Percentiles rank a stretch among this genome's conserved stretches.
Evolutionary conservation across 1,139 yeast species (phyloP).

Genomic region (Candida albicans): DNA sequence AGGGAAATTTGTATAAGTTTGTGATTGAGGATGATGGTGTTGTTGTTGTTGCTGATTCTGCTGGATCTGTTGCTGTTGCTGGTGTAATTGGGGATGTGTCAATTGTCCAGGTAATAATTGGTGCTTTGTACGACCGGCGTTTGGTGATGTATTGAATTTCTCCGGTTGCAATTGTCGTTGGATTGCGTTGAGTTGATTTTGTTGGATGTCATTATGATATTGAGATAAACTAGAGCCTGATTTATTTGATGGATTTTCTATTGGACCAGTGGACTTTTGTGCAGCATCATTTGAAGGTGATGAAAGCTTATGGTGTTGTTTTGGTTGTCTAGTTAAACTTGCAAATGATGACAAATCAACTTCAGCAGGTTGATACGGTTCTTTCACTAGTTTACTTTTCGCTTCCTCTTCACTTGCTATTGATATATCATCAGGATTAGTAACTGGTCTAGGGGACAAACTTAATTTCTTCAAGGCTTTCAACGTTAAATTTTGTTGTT

Average conservation of each 20-base stretch:
- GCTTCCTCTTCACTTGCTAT: slow-evolving; percentile 2
- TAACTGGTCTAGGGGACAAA: slow-evolving; percentile 43
- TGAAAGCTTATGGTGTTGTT: slow-evolving; percentile 12
- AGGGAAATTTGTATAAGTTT: slow-evolving; percentile 2
- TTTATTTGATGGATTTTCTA: not conserved
- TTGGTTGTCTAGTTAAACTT: slow-evolving; percentile 48
- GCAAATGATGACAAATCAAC: slow-evolving; percentile 52
- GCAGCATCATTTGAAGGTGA: slow-evolving; percentile 5
- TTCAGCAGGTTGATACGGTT: slow-evolving; percentile 55
- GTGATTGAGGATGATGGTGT: slow-evolving; percentile 3
- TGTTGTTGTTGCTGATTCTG: slow-evolving; percentile 9
- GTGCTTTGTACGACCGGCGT: not conserved
- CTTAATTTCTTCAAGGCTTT: slow-evolving; percentile 49
- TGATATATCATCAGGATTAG: slow-evolving; percentile 16
- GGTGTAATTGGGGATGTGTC: not conserved
- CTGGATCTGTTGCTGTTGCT: slow-evolving; percentile 3
- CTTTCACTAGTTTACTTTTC: slow-evolving; percentile 2
- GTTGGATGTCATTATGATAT: slow-evolving; percentile 13
- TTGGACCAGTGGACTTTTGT: not conserved
- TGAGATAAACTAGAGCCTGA: slow-evolving; percentile 9
- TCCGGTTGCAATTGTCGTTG: slow-evolving; percentile 13
- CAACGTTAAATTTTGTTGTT: slow-evolving; percentile 44
- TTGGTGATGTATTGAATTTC: slow-evolving; percentile 10
- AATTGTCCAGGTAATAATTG: slow-evolving; percentile 1
- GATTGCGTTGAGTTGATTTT: slow-evolving; percentile 11